Base-by-base conservation (phyloP, 2,329 filamentous ascomycete species). In the Helicocarpus griseus region DNA sequence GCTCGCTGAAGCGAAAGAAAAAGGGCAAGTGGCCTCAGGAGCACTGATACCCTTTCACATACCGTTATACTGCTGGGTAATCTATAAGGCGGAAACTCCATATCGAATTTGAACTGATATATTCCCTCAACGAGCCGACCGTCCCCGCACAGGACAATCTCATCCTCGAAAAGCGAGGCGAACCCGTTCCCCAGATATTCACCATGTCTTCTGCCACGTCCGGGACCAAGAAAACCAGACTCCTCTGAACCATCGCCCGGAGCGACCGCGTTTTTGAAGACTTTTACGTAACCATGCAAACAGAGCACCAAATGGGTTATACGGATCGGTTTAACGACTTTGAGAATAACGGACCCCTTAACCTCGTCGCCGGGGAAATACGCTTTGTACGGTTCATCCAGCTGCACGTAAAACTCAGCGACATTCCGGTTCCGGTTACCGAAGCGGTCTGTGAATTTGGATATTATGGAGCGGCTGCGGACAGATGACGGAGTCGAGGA, bases 51-150 rank as follows among this genome's bases (percentile, higher is more conserved):
- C 39, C 58, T 54, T 40, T 39, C 45, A 75, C 87, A 64, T 78
- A 96, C 91, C 71, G 95, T 90, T 63, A 98, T 91, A 67, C 91
- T 96, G 69, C 88, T 95, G n/a, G 81, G 81, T 53, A 84, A 65
- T 43, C 75, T 73, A 58, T 77, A 76, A 38, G 76, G 72, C 2
- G 81, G 81, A 56, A 85, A 81, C 44, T 76, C 71, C 58, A 84
- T 70, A 60, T 83, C 79, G 57, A 83, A 85, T 49, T 79, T 77
- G 63, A 85, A 85, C 59, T 82, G 79, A 63, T 83, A 85, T 33
- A 79, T 73, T n/a, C 81, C 80, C 61, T 82, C 78, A 53, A 76
- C 77, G 41, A 85, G 69, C 55, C 80, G 76, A 8, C 81, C 81
- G 55, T 83, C 81, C 11, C 81, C 81, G 61, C 81, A 84, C 7